Conservation (phyloP, 78 protist genomes). For the Dictyostelium firmibasis region DNA sequence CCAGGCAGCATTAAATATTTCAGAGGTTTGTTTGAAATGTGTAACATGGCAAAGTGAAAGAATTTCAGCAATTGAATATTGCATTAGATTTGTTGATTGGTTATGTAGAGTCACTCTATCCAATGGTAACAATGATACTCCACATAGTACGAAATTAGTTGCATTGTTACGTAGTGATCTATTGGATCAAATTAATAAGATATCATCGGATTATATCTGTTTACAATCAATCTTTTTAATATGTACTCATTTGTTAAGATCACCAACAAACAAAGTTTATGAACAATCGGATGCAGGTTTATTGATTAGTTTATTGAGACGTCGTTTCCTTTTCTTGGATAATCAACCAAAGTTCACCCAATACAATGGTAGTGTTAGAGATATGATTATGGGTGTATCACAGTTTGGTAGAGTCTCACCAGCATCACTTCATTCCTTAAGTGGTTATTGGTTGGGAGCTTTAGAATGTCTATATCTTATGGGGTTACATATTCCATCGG, state of each 20-base stretch:
- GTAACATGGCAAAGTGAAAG: slow-evolving; percentile 48
- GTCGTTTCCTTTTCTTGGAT: slow-evolving; percentile 45
- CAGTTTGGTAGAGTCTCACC: slow-evolving; percentile 13
- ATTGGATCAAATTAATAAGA: slow-evolving; percentile 41
- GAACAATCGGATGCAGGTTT: slow-evolving; percentile 52
- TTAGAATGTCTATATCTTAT: slow-evolving; percentile 36
- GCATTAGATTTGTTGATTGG: slow-evolving; percentile 74
- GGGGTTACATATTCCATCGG: slow-evolving; percentile 28
- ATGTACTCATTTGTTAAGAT: slow-evolving; percentile 18
- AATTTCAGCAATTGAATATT: slow-evolving; percentile 56
- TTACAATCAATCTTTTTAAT: slow-evolving; percentile 48
- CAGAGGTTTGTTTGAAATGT: slow-evolving; percentile 67
- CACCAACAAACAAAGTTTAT: slow-evolving; percentile 57
- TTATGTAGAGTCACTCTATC: slow-evolving; percentile 48
- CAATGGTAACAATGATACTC: neutral
- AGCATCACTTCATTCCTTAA: neutral
- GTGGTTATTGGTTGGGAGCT: slow-evolving; percentile 57
- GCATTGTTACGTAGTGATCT: slow-evolving; percentile 30
- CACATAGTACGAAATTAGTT: slow-evolving; percentile 4
- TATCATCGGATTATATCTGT: slow-evolving; percentile 68
- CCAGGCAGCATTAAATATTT: slow-evolving; percentile 52
- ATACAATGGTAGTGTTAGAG: slow-evolving; percentile 49
- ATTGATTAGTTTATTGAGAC: neutral
- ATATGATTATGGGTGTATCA: slow-evolving; percentile 69
- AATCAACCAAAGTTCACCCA: slow-evolving; percentile 59